Evolutionary conservation across 192 early-diverging fungal genomes (phyloP), one percentile per base, ranked within the genome.

Genomic region (Gryganskiella cystojenkinii): DNA sequence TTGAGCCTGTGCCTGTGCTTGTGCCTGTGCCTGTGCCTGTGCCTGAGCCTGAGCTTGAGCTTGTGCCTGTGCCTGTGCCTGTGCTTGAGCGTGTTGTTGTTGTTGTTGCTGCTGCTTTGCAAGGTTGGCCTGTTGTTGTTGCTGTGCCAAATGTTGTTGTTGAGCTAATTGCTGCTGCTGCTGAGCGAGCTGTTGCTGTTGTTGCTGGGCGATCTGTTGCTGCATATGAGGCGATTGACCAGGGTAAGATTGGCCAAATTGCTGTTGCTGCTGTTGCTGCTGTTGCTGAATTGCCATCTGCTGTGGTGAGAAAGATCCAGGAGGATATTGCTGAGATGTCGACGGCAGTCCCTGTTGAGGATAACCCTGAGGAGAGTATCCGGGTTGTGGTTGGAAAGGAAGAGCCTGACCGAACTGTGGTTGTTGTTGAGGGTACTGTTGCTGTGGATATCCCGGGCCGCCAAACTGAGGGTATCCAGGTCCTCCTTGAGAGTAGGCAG

Each of bases 71-170:
- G 5, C 7, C n/a, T 61, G 60, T 46, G 3, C 15, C 42, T 56
- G 57, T n/a, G 60, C 64, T 14, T 52, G 50, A 10, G 37, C 54
- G 49, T 54, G 40, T 44, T 64, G 62, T 34, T 67, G 49, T 13
- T 79, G 66, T 17, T 70, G 75, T 19, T 67, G 64, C 24, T 67
- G 64, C 43, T 76, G 58, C 47, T 76, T 61, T 6, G 43, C 57
- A 14, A 55, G 53, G n/a, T n/a, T n/a, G n/a, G n/a, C n/a, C 40
- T 73, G 70, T 19, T 73, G 70, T 14, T 69, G 67, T 20, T 64
- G 61, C 25, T 56, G 52, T 15, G 28, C 45, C 20, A 53, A 57
- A 30, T 51, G 31, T n/a, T 58, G 56, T 35, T 70, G 67, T 24
- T 60, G 56, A 8, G 37, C 22, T 4, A 34, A 20, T 14, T 55